Evolutionary conservation across 495 filamentous ascomycete genomes (phyloP).

Genomic region (Tuber brumale): DNA sequence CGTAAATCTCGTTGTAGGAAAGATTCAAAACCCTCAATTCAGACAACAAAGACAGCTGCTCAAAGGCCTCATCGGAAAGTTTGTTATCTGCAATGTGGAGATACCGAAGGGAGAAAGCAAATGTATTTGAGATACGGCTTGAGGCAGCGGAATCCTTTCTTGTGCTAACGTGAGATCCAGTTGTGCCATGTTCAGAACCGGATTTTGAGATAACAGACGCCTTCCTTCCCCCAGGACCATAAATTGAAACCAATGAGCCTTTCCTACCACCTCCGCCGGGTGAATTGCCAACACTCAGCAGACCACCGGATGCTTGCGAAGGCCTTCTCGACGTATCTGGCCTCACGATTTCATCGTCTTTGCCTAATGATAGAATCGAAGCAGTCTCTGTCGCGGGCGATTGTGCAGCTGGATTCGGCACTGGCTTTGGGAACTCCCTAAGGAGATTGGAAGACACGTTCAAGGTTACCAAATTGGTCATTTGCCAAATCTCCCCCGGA

Average conservation of each 20-base stretch:
- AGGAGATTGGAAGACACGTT: conserved; percentile 94
- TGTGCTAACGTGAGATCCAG: neutral
- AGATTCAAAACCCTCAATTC: conserved; percentile 87
- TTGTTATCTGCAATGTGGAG: conserved; percentile 90
- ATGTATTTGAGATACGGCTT: conserved; percentile 66
- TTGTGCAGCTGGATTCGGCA: conserved; percentile 51
- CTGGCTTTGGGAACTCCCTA: conserved; percentile 78
- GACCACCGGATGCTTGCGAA: conserved; percentile 72
- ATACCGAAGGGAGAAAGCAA: conserved; percentile 73
- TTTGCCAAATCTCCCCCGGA: conserved; percentile 89
- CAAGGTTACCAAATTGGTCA: conserved; percentile 75
- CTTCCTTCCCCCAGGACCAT: conserved; percentile 69
- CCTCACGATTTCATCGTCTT: conserved; percentile 17
- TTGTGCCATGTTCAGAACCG: conserved; percentile 50
- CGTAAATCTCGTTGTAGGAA: conserved; percentile 88
- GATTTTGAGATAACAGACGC: conserved; percentile 69
- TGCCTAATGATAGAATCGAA: conserved; percentile 14
- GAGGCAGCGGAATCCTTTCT: conserved; percentile 87
- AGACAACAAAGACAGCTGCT: conserved; percentile 72
- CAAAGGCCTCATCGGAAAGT: conserved; percentile 86
- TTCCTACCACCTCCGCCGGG: conserved; percentile 64
- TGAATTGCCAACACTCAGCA: conserved; percentile 66
- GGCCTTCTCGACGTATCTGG: conserved; percentile 54
- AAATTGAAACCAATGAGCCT: conserved; percentile 70
- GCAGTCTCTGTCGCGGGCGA: conserved; percentile 16